phyloP scores from a whole-genome alignment of 2,329 filamentous ascomycete species.

The Penicillium griseofulvum region DNA sequence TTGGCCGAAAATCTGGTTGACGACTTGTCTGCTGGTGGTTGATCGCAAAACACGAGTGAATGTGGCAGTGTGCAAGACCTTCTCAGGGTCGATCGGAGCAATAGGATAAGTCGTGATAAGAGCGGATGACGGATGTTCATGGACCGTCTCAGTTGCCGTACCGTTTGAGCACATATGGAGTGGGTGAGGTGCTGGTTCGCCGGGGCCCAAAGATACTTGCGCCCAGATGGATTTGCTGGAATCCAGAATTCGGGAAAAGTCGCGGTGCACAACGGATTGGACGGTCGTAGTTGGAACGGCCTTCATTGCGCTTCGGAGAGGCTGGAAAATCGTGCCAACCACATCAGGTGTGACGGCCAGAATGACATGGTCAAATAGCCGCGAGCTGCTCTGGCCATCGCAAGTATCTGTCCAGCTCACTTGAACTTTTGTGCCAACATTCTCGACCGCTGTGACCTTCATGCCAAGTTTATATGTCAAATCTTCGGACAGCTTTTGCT shows the following conservation, averaged over 20 bases:
- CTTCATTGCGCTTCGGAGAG: conserved; percentile 28
- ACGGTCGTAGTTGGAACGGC: conserved; percentile 40
- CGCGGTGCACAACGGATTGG: conserved; percentile 39
- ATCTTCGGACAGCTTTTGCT: conserved; percentile 45
- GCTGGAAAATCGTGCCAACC: conserved; percentile 48
- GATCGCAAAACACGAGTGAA: conserved; percentile 11
- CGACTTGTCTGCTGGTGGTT: conserved; percentile 5
- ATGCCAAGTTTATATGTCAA: conserved; percentile 45
- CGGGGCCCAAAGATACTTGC: background rate
- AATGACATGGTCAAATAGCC: conserved; percentile 53
- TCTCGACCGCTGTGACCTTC: conserved; percentile 24
- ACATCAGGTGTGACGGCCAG: conserved; percentile 56
- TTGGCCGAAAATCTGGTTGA: conserved; percentile 3
- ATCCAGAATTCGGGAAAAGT: conserved; percentile 18
- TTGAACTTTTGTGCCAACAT: conserved; percentile 14
- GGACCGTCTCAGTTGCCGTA: conserved; percentile 1
- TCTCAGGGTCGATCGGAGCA: conserved; percentile 3
- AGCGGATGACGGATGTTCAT: conserved; percentile 8
- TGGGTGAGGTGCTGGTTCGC: conserved; percentile 1
- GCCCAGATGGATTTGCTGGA: conserved; percentile 7
- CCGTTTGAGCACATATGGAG: conserved; percentile 7
- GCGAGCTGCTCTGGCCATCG: conserved; percentile 22
- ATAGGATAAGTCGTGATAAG: conserved; percentile 9
- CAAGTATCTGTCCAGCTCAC: conserved; percentile 18
- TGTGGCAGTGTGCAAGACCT: conserved; percentile 8